Conservation (phyloP, 306 rosid species). For the Inga leiocalycina region DNA sequence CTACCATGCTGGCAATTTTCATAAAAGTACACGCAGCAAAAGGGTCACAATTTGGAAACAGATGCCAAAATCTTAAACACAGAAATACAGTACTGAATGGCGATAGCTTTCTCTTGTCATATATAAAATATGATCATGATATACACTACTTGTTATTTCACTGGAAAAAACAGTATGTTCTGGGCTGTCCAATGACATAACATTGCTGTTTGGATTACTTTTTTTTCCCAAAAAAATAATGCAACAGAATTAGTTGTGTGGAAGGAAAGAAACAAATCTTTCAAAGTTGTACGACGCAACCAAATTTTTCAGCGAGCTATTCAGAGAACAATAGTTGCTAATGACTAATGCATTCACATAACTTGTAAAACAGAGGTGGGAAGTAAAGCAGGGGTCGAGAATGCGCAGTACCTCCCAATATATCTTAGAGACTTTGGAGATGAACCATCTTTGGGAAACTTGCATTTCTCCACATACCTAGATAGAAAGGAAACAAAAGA, state of each 20-base stretch:
- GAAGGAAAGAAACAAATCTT: background rate
- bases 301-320: background rate
- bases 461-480: slow-evolving; percentile 89
- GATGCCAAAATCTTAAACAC: background rate
- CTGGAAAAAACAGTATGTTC: background rate
- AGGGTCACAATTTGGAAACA: slow-evolving; percentile 23
- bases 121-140: background rate
- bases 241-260: background rate
- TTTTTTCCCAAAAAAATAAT: background rate
- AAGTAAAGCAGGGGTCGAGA: slow-evolving; percentile 10
- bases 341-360: background rate
- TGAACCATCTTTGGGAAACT: slow-evolving; percentile 86
- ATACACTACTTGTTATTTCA: background rate
- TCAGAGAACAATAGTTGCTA: background rate
- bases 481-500: background rate
- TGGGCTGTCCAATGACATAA: background rate
- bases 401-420: slow-evolving; percentile 77
- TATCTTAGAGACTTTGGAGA: slow-evolving; percentile 93
- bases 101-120: background rate
- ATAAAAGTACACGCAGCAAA: background rate
- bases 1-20: slow-evolving; percentile 85
- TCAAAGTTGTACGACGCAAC: background rate
- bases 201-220: background rate
- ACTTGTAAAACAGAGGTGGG: background rate
- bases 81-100: background rate